Percentiles rank a stretch among this genome's conserved stretches.
phyloP scores from a whole-genome alignment of 306 rosid species.

The Sindora glabra region DNA sequence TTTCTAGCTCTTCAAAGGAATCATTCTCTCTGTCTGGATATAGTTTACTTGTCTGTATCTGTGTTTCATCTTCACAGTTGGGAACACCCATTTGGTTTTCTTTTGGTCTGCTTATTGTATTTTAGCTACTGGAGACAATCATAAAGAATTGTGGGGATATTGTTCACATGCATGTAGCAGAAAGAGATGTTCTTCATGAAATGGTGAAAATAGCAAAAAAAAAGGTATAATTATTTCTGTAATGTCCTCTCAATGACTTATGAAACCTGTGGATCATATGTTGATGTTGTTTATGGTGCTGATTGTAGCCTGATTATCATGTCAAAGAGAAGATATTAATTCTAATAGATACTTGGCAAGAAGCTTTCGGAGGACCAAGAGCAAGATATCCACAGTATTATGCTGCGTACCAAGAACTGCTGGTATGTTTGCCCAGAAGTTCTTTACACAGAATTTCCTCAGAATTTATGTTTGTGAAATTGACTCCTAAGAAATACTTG shows the following conservation, averaged over 20 bases:
- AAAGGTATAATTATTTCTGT: constrained; percentile 50
- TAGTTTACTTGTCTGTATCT: too few relatives aligned
- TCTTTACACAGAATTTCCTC: constrained; percentile 7
- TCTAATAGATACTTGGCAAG: constrained; percentile 98
- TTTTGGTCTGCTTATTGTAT: constrained; percentile 31
- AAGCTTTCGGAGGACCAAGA: constrained; percentile 95
- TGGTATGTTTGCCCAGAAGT: constrained; percentile 51
- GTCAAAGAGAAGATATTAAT: constrained; percentile 89
- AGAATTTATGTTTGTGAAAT: not conserved
- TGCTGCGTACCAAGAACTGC: constrained; percentile 85
- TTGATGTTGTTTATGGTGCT: constrained; percentile 29
- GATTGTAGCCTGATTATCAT: constrained; percentile 68
- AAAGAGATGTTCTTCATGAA: constrained; percentile 85
- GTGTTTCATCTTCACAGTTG: too few relatives aligned
- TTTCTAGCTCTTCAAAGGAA: too few relatives aligned
- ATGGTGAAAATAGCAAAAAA: constrained; percentile 89
- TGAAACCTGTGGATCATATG: constrained; percentile 23
- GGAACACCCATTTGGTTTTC: too few relatives aligned
- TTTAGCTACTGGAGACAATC: constrained; percentile 88
- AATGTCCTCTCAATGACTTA: constrained; percentile 11
- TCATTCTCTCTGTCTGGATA: too few relatives aligned
- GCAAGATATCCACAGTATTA: constrained; percentile 94
- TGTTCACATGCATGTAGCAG: constrained; percentile 98
- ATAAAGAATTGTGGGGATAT: constrained; percentile 95
- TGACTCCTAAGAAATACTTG: too few relatives aligned